Percentiles rank a stretch among this genome's conserved stretches.
Conservation (phyloP, 2,329 filamentous ascomycete species). For the Arthroderma sp. region DNA sequence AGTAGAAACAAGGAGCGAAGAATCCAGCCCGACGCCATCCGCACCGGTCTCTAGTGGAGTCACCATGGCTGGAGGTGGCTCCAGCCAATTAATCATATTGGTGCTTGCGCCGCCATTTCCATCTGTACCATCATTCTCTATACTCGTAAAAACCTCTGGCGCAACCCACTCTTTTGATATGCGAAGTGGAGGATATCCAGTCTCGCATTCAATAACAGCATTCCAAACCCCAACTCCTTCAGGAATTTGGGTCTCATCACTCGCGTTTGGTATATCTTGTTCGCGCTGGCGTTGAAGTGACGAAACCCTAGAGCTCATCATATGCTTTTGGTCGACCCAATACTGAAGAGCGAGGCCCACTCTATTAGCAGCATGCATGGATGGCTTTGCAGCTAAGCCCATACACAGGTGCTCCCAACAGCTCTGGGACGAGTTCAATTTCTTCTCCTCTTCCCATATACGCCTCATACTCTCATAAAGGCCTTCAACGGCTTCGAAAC, state of each 20-base stretch:
- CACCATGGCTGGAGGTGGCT: conserved; percentile 25
- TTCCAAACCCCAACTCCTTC: conserved; percentile 17
- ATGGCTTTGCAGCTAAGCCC: conserved; percentile 29
- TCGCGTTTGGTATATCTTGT: not conserved
- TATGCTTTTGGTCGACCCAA: conserved; percentile 27
- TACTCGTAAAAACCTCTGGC: conserved; percentile 20
- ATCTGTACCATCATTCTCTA: conserved; percentile 15
- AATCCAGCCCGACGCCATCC: conserved; percentile 25
- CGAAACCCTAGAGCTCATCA: conserved; percentile 19
- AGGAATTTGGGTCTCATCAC: not conserved
- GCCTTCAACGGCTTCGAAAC: conserved; percentile 33
- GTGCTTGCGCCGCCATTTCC: conserved; percentile 14
- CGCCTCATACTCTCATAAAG: conserved; percentile 30
- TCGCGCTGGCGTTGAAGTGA: conserved; percentile 7
- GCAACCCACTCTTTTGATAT: conserved; percentile 33
- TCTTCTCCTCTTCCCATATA: conserved; percentile 31
- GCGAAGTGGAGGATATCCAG: conserved; percentile 31
- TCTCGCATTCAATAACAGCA: conserved; percentile 31
- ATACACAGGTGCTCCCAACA: conserved; percentile 29
- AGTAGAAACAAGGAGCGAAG: conserved; percentile 23
- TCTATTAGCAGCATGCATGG: conserved; percentile 25
- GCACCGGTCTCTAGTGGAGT: conserved; percentile 20
- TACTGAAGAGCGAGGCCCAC: conserved; percentile 31
- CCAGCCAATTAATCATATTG: conserved; percentile 26
- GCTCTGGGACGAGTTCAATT: conserved; percentile 18